These are phyloP conservation scores for Wickerhamiella musiphila DNA, from an alignment of 805 yeast species.

Conservation along the genomic window DNA sequence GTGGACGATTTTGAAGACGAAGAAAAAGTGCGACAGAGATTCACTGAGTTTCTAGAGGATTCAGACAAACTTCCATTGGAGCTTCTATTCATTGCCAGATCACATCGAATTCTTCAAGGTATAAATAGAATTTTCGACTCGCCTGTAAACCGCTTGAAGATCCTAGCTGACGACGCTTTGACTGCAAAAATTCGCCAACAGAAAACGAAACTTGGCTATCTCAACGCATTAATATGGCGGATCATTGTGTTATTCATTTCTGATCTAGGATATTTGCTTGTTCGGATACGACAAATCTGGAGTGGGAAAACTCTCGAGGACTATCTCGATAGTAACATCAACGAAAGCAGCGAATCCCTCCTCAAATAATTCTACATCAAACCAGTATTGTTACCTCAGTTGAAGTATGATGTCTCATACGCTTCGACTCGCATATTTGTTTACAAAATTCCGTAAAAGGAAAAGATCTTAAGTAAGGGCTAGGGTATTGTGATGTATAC, in stretches of 20 bases:
- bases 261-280: constrained; percentile 4
- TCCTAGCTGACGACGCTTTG: constrained; percentile 41
- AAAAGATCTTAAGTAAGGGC: too few species aligned
- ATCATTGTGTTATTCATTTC: constrained; percentile 7
- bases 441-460: too few species aligned
- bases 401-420: too few species aligned
- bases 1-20: constrained; percentile 26
- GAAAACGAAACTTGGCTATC: constrained; percentile 1
- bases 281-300: constrained; percentile 9
- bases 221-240: constrained; percentile 7
- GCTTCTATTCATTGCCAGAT: constrained; percentile 45
- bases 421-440: too few species aligned
- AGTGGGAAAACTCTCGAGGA: constrained; percentile 10
- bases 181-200: constrained; percentile 1
- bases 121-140: constrained; percentile 48
- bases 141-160: constrained; percentile 55
- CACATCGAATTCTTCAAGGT: constrained; percentile 61
- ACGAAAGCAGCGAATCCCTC: constrained; percentile 5
- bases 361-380: constrained; percentile 1
- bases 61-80: constrained; percentile 50
- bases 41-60: constrained; percentile 41
- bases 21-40: constrained; percentile 27
- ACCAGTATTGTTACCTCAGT: too few species aligned
- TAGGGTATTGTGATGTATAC: too few species aligned
- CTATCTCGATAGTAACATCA: constrained; percentile 8